Conservation (phyloP, 169 alveolate genomes). For the Eimeria maxima region DNA sequence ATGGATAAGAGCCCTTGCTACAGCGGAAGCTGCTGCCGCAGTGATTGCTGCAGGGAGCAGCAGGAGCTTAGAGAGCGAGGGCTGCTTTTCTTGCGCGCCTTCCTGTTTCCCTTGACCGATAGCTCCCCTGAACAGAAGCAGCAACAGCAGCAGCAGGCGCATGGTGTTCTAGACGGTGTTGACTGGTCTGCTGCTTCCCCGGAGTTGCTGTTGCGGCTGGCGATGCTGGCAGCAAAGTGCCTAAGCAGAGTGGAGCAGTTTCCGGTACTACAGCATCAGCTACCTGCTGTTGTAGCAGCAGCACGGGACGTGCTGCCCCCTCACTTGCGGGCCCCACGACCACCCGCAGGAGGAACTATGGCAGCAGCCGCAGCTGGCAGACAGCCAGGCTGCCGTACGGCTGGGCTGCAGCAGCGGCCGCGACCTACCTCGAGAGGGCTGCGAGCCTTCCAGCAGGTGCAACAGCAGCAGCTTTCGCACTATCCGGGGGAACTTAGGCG, state of each 20-base stretch:
- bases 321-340: constrained; percentile 71
- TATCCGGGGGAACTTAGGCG: constrained; percentile 30
- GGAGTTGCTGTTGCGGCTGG: constrained; percentile 64
- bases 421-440: constrained; percentile 1
- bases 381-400: constrained; percentile 19
- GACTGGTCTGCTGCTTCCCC: constrained; percentile 72
- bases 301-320: constrained; percentile 68
- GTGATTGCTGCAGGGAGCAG: not conserved
- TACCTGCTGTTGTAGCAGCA: constrained; percentile 42
- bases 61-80: constrained; percentile 40
- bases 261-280: constrained; percentile 19
- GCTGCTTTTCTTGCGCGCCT: constrained; percentile 62
- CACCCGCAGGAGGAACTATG: not conserved
- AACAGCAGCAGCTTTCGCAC: constrained; percentile 35
- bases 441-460: not conserved
- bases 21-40: not conserved
- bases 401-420: constrained; percentile 50
- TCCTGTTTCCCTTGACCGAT: constrained; percentile 46
- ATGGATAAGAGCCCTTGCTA: not conserved
- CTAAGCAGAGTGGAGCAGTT: constrained; percentile 48
- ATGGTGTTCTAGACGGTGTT: constrained; percentile 17
- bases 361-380: not conserved
- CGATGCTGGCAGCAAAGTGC: constrained; percentile 67
- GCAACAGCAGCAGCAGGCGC: constrained; percentile 13
- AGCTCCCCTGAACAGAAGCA: constrained; percentile 12